These are phyloP conservation scores for Epicoccum sorghinum DNA, from an alignment of 2,329 filamentous ascomycete species.

Conservation along the genomic window DNA sequence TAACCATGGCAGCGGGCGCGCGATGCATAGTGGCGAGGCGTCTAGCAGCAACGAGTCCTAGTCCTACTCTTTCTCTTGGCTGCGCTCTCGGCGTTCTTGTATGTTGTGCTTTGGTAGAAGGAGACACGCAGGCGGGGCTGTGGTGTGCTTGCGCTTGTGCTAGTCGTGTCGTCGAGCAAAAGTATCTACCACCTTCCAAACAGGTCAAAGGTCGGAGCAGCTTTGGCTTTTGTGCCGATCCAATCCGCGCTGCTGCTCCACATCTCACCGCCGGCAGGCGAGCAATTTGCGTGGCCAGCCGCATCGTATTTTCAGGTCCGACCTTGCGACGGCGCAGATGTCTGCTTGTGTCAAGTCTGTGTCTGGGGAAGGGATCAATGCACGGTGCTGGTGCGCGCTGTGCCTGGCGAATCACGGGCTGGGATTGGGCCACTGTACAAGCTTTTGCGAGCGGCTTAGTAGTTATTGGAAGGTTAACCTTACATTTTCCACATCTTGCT, in stretches of 20 bases:
- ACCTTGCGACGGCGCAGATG: background rate
- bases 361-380: slow-evolving; percentile 3
- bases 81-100: slow-evolving; percentile 15
- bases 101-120: background rate
- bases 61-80: slow-evolving; percentile 7
- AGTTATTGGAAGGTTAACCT: no score
- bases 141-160: slow-evolving; percentile 12
- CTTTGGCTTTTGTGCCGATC: slow-evolving; percentile 13
- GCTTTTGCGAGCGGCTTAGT: background rate
- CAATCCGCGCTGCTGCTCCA: slow-evolving; percentile 16
- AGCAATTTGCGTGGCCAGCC: slow-evolving; percentile 8
- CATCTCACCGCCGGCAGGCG: slow-evolving; percentile 12
- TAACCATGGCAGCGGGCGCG: slow-evolving; percentile 39
- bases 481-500: background rate
- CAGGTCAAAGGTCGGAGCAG: slow-evolving; percentile 15
- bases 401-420: slow-evolving; percentile 4
- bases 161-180: slow-evolving; percentile 9
- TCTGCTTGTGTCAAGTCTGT: background rate
- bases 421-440: background rate
- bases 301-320: slow-evolving; percentile 2
- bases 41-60: background rate
- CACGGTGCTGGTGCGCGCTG: slow-evolving; percentile 6
- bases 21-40: slow-evolving; percentile 28
- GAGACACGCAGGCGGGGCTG: background rate
- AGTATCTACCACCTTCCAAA: slow-evolving; percentile 19